Evolutionary conservation across 169 alveolate species (phyloP).

Genomic region (Perkinsus marinus): DNA sequence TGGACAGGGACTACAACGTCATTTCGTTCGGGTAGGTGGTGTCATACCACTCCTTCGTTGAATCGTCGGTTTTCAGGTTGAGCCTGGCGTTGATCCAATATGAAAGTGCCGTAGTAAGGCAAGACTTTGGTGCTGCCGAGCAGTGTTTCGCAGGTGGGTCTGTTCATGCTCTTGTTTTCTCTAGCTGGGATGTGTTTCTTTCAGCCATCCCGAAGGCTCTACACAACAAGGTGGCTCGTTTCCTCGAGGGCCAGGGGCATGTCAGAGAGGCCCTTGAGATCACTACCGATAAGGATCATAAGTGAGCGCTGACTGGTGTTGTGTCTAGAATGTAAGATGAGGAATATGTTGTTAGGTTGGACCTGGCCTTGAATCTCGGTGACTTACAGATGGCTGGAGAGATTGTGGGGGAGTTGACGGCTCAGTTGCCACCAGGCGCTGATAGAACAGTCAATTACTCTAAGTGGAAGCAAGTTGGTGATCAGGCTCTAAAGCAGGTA

Average conservation of each 20-base stretch:
- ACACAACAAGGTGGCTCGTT: neutral
- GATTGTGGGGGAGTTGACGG: neutral
- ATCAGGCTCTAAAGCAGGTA: neutral
- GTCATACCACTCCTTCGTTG: neutral
- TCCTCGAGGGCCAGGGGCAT: neutral
- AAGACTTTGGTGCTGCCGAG: neutral
- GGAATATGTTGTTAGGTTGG: neutral
- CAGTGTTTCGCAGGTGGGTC: neutral
- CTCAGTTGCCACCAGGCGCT: neutral
- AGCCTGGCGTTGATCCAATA: neutral
- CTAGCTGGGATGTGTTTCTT: neutral
- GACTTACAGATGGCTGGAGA: neutral
- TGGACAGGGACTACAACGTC: slow-evolving; percentile 42
- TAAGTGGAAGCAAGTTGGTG: neutral
- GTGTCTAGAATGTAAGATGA: neutral
- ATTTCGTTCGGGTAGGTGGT: slow-evolving; percentile 17
- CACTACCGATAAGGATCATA: neutral
- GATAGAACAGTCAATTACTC: neutral
- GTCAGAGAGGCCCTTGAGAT: neutral
- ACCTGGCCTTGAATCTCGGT: neutral
- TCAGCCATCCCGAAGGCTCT: neutral
- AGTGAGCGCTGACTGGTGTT: neutral
- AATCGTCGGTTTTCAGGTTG: neutral
- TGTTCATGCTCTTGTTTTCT: neutral
- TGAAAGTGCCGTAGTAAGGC: neutral